Evolutionary conservation across 345 rosid genomes (phyloP).

Genomic region (Hypericum perforatum): DNA sequence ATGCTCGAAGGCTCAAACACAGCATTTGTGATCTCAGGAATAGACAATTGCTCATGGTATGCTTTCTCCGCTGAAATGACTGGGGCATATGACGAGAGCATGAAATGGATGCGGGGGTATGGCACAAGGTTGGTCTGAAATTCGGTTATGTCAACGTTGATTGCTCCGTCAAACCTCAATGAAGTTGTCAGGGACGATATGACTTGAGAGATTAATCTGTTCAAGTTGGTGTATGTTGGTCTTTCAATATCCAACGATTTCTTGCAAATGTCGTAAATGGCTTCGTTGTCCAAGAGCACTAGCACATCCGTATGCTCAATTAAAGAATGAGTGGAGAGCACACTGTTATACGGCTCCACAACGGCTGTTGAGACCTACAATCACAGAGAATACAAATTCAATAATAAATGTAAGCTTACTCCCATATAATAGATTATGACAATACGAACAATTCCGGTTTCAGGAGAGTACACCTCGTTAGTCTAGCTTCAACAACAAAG

Average conservation of each 20-base stretch:
- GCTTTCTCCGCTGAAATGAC: constrained; percentile 31
- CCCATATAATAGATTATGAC: not conserved
- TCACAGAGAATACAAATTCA: not conserved
- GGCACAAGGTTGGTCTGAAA: constrained; percentile 35
- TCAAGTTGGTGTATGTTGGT: constrained; percentile 29
- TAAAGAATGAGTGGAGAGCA: constrained; percentile 29
- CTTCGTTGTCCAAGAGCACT: constrained; percentile 30
- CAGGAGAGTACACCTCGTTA: no score
- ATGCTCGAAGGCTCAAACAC: constrained; percentile 32
- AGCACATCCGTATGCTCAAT: constrained; percentile 31
- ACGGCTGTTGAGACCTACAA: constrained; percentile 31
- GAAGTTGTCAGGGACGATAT: constrained; percentile 30
- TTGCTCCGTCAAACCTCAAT: constrained; percentile 31
- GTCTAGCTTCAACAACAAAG: no score
- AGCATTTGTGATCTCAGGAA: constrained; percentile 33
- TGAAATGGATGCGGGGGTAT: constrained; percentile 31
- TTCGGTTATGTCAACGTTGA: constrained; percentile 26
- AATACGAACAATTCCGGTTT: no score
- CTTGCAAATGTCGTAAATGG: constrained; percentile 28
- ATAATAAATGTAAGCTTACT: not conserved
- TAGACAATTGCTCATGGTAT: constrained; percentile 26
- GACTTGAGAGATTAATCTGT: constrained; percentile 28
- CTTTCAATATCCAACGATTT: constrained; percentile 28
- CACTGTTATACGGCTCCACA: constrained; percentile 34
- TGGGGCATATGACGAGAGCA: constrained; percentile 33